Evolutionary conservation across 2,329 filamentous ascomycete species (phyloP).

Genomic region (Pseudogymnoascus sp.): DNA sequence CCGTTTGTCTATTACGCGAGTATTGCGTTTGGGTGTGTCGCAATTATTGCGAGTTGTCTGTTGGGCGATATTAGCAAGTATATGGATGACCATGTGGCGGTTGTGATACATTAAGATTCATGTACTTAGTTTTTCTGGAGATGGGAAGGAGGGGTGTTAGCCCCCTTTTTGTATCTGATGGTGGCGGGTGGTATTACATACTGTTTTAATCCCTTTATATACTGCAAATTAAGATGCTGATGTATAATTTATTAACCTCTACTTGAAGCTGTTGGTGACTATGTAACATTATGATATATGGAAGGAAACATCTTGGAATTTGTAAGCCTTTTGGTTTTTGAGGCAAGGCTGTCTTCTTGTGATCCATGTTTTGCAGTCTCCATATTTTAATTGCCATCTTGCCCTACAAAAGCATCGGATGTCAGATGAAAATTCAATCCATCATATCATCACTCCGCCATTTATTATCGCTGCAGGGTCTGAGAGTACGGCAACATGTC

Average conservation of each 20-base stretch:
- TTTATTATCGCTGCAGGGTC: neutral
- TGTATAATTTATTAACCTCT: neutral
- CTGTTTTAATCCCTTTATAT: neutral
- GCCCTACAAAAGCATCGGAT: neutral
- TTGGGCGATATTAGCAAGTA: slow-evolving; percentile 49
- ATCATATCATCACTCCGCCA: neutral
- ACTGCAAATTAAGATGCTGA: neutral
- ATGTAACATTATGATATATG: neutral
- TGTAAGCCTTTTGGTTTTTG: neutral
- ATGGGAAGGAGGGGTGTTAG: neutral
- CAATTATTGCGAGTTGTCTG: slow-evolving; percentile 48
- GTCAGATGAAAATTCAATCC: neutral
- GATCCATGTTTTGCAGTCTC: neutral
- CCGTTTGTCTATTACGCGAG: slow-evolving; percentile 53
- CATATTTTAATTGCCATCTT: neutral
- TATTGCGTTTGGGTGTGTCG: slow-evolving; percentile 50
- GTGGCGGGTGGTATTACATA: neutral
- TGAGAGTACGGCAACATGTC: neutral
- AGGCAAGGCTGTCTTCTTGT: neutral
- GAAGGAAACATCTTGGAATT: neutral
- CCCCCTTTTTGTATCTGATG: neutral
- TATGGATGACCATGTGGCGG: slow-evolving; percentile 50
- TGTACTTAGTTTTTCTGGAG: neutral
- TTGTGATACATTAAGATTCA: slow-evolving; percentile 27
- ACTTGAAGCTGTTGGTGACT: neutral